Conservation (phyloP, 1,139 yeast species). For the Yamadazyma dushanensis region DNA sequence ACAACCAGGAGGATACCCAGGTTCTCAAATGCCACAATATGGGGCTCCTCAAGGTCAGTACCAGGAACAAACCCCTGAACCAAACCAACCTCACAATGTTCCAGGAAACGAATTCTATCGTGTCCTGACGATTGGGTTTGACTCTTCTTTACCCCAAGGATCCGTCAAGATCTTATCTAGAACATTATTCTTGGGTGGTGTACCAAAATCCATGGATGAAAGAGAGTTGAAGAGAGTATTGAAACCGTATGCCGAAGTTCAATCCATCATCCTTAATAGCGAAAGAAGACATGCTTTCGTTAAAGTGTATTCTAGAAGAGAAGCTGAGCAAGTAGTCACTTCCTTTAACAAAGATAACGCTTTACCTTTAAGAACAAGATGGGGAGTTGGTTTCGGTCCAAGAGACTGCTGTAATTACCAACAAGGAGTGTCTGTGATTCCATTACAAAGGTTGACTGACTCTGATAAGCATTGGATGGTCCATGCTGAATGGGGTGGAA, state of each 20-base stretch:
- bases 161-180: slow-evolving; percentile 82
- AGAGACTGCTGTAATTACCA: slow-evolving; percentile 97
- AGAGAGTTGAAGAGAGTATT: slow-evolving; percentile 63
- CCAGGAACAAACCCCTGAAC: slow-evolving; percentile 6
- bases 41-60: slow-evolving; percentile 1
- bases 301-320: slow-evolving; percentile 91
- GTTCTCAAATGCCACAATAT: slow-evolving; percentile 9
- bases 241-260: slow-evolving; percentile 92
- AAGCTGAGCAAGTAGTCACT: slow-evolving; percentile 78
- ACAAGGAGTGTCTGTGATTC: slow-evolving; percentile 85
- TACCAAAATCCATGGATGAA: slow-evolving; percentile 81
- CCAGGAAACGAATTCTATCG: slow-evolving; percentile 75
- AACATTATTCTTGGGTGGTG: slow-evolving; percentile 92
- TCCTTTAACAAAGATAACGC: slow-evolving; percentile 51
- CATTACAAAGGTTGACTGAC: slow-evolving; percentile 83
- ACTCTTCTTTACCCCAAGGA: slow-evolving; percentile 73
- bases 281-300: slow-evolving; percentile 96
- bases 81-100: slow-evolving; percentile 50
- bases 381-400: slow-evolving; percentile 99
- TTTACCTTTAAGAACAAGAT: slow-evolving; percentile 74
- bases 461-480: slow-evolving; percentile 91
- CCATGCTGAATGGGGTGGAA: slow-evolving; percentile 95
- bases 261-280: slow-evolving; percentile 80
- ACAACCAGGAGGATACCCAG: slow-evolving; percentile 12
- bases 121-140: slow-evolving; percentile 68